A percentile compares a stretch with the other conserved stretches of the same genome.
Conservation (phyloP, 2,329 filamentous ascomycete species). For the Aspergillus thermomutatus region DNA sequence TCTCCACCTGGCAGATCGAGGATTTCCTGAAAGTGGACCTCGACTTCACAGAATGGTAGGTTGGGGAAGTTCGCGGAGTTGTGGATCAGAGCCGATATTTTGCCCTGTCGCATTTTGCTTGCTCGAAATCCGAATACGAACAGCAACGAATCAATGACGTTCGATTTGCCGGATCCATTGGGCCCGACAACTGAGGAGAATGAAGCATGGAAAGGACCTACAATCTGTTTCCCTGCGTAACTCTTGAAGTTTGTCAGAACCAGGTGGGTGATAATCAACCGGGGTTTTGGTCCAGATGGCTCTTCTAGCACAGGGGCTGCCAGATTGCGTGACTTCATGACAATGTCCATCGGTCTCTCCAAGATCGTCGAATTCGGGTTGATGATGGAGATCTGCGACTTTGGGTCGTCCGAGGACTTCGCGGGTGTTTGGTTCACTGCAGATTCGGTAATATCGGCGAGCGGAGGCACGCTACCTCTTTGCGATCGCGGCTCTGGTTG, state of each 20-base stretch:
- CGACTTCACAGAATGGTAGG: conserved; percentile 87
- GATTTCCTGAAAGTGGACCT: conserved; percentile 94
- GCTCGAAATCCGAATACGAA: conserved; percentile 99
- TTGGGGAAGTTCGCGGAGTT: conserved; percentile 87
- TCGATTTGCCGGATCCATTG: conserved; percentile 97
- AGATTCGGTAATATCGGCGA: conserved; percentile 70
- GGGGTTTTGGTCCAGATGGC: conserved; percentile 71
- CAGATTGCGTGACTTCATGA: conserved; percentile 77
- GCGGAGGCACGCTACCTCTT: conserved; percentile 53
- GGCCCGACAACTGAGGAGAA: conserved; percentile 98
- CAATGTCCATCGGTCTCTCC: conserved; percentile 90
- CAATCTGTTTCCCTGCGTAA: conserved; percentile 91
- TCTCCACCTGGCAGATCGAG: conserved; percentile 78
- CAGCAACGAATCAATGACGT: conserved; percentile 94
- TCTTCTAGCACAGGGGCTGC: conserved; percentile 65
- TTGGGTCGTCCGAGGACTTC: conserved; percentile 42
- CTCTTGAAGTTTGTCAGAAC: conserved; percentile 98
- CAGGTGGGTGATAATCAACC: conserved; percentile 89
- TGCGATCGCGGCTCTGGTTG: conserved; percentile 38
- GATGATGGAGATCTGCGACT: conserved; percentile 57
- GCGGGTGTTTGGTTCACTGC: conserved; percentile 61
- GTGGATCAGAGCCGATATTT: conserved; percentile 95
- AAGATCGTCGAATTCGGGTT: conserved; percentile 73
- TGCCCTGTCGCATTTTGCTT: conserved; percentile 98
- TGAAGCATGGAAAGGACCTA: conserved; percentile 93